Evolutionary conservation across 2,329 filamentous ascomycete species (phyloP), one percentile per base, ranked within the genome.

Genomic region (Aspergillus tanneri): DNA sequence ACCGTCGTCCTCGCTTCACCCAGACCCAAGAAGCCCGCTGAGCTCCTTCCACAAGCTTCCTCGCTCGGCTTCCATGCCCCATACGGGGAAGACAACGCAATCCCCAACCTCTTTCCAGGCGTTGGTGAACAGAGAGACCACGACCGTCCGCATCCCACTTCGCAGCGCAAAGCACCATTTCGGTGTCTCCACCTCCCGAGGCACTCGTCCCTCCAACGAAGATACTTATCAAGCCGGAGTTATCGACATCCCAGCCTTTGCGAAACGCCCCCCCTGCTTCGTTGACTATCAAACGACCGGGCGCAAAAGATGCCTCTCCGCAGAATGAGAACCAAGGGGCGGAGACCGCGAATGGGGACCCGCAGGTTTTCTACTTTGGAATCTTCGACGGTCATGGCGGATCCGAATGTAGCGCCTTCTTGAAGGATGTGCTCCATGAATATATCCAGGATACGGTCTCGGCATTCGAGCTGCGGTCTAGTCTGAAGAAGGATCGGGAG

Each of bases 381-480:
- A 85, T 97, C 1, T 99, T 97, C 63, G 93, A 99, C 69, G 93
- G 93, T 2, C 93, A 99, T 72, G 93, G 93, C 8, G 93, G 93
- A 16, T 81, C 77, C 16, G 88, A 96, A 67, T 97, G 93, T 69
- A 90, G 90, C 50, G 84, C 86, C 14, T 97, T 96, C 60, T 71
- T 97, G 57, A 80, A 85, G 49, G 88, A 96, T 51, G 83, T 87
- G 63, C 73, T 99, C 51, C 93, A 96, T 67, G 82, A 82, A 8
- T 97, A 96, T 66, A 84, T 99, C 27, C 92, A 99, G 69, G 80
- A 89, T 56, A 83, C 90, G 0, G 88, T 89, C 0, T 75, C 77
- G 47, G 77, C 84, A 14, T 95, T 97, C 63, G 86, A 87, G 52
- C 73, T 96, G 22, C 76, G 83, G 60, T 95, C 88, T 59, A 95